phyloP scores from a whole-genome alignment of 1,284 basidiomycete genomes.

The Leccinum pallidistipes region DNA sequence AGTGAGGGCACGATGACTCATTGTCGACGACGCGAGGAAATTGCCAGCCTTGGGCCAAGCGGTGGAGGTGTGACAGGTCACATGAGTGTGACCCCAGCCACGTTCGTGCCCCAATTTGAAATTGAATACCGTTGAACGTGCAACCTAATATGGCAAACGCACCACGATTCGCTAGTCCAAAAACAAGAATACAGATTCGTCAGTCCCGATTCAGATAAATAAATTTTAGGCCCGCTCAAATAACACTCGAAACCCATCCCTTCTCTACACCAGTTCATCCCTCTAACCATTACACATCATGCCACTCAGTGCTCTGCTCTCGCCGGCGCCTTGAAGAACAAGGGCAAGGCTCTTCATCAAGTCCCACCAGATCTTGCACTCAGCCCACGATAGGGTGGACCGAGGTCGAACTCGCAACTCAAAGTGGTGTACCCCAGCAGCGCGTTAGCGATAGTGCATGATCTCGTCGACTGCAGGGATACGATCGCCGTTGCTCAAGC shows the following conservation, averaged over 20 bases:
- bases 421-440: constrained; percentile 41
- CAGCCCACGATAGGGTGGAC: constrained; percentile 41
- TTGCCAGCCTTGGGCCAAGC: too few species aligned
- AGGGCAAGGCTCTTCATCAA: constrained; percentile 39
- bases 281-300: constrained; percentile 38
- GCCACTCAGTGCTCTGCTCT: constrained; percentile 53
- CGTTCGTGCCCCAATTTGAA: too few species aligned
- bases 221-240: background rate
- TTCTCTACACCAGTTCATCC: constrained; percentile 30
- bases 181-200: constrained; percentile 13
- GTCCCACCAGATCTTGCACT: background rate
- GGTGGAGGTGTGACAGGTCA: too few species aligned
- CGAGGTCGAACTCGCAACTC: constrained; percentile 47
- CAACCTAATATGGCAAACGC: too few species aligned
- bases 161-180: too few species aligned
- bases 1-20: too few species aligned
- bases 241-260: background rate
- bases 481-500: background rate
- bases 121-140: too few species aligned
- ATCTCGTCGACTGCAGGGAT: constrained; percentile 15
- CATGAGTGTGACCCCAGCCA: too few species aligned
- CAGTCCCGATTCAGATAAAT: constrained; percentile 17
- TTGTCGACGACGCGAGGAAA: too few species aligned
- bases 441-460: constrained; percentile 53
- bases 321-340: constrained; percentile 48